Percentiles rank a stretch among this genome's conserved stretches.
Conservation (phyloP, 352 stramenopile species). For the Globisporangium megalacanthum region DNA sequence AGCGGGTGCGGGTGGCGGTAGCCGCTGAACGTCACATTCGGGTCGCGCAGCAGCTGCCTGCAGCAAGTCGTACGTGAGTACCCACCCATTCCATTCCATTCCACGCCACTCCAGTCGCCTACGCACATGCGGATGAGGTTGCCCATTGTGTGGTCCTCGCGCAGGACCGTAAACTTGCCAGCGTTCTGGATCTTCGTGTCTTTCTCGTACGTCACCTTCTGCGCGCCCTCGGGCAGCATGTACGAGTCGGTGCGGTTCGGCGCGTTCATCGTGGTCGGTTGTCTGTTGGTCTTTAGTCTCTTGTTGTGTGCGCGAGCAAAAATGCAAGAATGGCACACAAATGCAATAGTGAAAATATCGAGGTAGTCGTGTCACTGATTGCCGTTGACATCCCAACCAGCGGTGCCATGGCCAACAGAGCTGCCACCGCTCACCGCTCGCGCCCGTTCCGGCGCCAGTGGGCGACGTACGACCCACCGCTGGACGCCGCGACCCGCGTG, state of each 20-base stretch:
- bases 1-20: constrained; percentile 97
- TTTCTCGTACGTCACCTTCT: constrained; percentile 93
- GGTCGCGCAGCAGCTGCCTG: constrained; percentile 85
- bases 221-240: constrained; percentile 74
- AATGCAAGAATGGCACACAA: not conserved
- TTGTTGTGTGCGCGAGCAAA: not conserved
- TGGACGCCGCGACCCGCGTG: constrained; percentile 12
- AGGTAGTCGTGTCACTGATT: too few species aligned
- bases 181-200: constrained; percentile 98
- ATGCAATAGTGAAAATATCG: too few species aligned
- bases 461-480: constrained; percentile 41
- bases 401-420: not conserved
- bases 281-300: not conserved
- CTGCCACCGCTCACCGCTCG: not conserved
- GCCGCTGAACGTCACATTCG: constrained; percentile 90
- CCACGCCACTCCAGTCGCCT: too few species aligned
- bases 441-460: constrained; percentile 29
- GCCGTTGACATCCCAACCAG: not conserved
- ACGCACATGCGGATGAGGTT: constrained; percentile 97
- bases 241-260: constrained; percentile 82
- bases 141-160: constrained; percentile 97
- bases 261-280: constrained; percentile 61
- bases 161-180: constrained; percentile 97
- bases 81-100: too few species aligned
- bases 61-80: too few species aligned